Conservation (phyloP, 495 filamentous ascomycete species). For the Trichoderma parareesei region DNA sequence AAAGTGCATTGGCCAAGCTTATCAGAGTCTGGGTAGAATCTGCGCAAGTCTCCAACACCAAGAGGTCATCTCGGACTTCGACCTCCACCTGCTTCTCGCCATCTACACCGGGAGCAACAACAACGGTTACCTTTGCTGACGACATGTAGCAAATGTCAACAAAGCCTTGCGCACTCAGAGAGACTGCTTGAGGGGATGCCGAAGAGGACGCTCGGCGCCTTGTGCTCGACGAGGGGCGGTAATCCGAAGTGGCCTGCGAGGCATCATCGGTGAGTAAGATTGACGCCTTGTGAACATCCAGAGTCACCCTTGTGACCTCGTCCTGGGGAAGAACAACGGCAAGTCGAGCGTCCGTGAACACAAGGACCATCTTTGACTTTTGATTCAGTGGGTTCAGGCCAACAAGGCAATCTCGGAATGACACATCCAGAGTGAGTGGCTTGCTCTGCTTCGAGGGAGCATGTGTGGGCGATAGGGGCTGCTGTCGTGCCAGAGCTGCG, state of each 20-base stretch:
- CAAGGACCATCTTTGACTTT: constrained; percentile 63
- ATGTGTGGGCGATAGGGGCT: background rate
- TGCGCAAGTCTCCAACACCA: constrained; percentile 90
- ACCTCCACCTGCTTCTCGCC: constrained; percentile 63
- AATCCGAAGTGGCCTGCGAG: constrained; percentile 42
- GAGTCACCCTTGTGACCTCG: constrained; percentile 47
- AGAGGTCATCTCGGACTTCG: constrained; percentile 72
- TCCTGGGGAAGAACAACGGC: constrained; percentile 52
- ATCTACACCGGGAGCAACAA: constrained; percentile 39
- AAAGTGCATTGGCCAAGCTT: constrained; percentile 67
- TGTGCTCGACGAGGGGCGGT: constrained; percentile 24
- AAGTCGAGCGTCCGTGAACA: constrained; percentile 69
- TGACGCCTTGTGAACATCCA: constrained; percentile 70
- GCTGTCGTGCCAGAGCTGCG: constrained; percentile 24
- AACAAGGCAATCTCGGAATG: constrained; percentile 68
- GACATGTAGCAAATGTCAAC: constrained; percentile 81
- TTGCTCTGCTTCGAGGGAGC: constrained; percentile 17
- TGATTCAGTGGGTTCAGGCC: constrained; percentile 79
- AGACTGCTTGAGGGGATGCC: constrained; percentile 52
- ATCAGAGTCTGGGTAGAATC: constrained; percentile 95
- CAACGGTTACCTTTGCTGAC: constrained; percentile 58
- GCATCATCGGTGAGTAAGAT: constrained; percentile 78
- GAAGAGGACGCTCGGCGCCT: constrained; percentile 39
- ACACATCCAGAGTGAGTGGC: constrained; percentile 59
- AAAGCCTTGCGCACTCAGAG: constrained; percentile 63